These are phyloP conservation scores for Alternaria sp. DNA, from an alignment of 2,329 filamentous ascomycete genomes.

Conservation along the genomic window DNA sequence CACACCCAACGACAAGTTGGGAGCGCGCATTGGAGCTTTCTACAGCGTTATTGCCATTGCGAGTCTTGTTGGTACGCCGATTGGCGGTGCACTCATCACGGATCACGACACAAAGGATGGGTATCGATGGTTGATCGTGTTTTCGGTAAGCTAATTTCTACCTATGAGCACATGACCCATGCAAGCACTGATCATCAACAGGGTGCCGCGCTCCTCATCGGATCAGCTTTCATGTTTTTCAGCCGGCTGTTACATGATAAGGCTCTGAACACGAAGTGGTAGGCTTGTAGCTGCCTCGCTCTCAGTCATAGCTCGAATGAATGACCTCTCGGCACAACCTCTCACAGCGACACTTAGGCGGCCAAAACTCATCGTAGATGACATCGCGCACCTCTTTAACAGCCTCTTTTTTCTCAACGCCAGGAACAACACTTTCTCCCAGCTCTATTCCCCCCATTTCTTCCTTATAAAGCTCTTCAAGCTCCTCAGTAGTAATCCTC, in stretches of 20 bases:
- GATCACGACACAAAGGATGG: slow-evolving; percentile 22
- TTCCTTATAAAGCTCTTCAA: slow-evolving; percentile 23
- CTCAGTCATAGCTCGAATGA: background rate
- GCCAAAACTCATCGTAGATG: slow-evolving; percentile 14
- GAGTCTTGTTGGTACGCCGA: slow-evolving; percentile 70
- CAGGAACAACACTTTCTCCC: background rate
- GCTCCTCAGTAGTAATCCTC: slow-evolving; percentile 17
- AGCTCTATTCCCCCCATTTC: slow-evolving; percentile 24
- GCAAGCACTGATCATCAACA: background rate
- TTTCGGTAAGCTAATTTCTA: slow-evolving; percentile 23
- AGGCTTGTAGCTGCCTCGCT: too few relatives aligned
- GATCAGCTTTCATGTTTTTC: slow-evolving; percentile 26
- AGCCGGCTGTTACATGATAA: slow-evolving; percentile 26
- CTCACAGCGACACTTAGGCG: slow-evolving; percentile 21
- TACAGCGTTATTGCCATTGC: slow-evolving; percentile 69
- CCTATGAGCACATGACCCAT: background rate
- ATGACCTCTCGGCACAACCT: slow-evolving; percentile 4
- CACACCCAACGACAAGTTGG: slow-evolving; percentile 72
- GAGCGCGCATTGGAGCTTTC: slow-evolving; percentile 68
- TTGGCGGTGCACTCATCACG: slow-evolving; percentile 59
- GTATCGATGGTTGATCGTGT: slow-evolving; percentile 33
- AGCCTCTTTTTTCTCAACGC: background rate
- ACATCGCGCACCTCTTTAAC: too few relatives aligned
- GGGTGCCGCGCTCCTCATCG: slow-evolving; percentile 21
- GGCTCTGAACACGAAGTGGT: slow-evolving; percentile 21